Evolutionary conservation across 176 grass and related monocot genomes (phyloP).

Genomic region (Carex myosuroides): DNA sequence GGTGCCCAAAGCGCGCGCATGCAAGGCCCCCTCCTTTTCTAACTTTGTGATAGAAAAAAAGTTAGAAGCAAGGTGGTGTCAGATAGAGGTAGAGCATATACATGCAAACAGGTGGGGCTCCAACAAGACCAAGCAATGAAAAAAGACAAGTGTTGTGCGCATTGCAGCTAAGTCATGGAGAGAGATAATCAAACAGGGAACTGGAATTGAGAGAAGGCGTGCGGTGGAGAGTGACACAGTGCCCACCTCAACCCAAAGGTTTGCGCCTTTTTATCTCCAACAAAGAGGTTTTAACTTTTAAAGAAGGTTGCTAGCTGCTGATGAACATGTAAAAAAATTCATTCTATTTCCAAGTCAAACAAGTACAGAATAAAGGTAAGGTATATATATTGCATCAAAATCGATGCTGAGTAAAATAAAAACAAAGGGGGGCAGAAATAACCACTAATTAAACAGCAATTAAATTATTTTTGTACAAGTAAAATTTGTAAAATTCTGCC

Average conservation of each 20-base stretch:
- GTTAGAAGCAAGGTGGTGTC: not conserved
- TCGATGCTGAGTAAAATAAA: not conserved
- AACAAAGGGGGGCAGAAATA: not conserved
- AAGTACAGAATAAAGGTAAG: not conserved
- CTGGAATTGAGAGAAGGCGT: not conserved
- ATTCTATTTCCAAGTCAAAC: not conserved
- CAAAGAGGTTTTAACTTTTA: not conserved
- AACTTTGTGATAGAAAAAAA: not conserved
- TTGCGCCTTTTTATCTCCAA: not conserved
- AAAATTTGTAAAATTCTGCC: not conserved
- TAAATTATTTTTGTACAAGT: not conserved
- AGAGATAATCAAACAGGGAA: not conserved
- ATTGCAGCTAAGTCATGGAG: not conserved
- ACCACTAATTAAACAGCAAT: too few relatives aligned
- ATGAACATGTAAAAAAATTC: not conserved
- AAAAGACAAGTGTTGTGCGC: not conserved
- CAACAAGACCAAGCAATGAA: not conserved
- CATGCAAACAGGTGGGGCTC: not conserved
- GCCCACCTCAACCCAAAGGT: not conserved
- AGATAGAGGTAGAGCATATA: not conserved
- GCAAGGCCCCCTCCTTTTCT: not conserved
- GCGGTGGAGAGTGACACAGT: not conserved
- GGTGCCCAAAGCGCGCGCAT: constrained; percentile 5
- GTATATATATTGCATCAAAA: not conserved
- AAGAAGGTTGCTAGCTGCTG: not conserved